Percentiles rank a stretch among this genome's conserved stretches.
Conservation (phyloP, 2,329 filamentous ascomycete species). For the Neonectria neomacrospora region DNA sequence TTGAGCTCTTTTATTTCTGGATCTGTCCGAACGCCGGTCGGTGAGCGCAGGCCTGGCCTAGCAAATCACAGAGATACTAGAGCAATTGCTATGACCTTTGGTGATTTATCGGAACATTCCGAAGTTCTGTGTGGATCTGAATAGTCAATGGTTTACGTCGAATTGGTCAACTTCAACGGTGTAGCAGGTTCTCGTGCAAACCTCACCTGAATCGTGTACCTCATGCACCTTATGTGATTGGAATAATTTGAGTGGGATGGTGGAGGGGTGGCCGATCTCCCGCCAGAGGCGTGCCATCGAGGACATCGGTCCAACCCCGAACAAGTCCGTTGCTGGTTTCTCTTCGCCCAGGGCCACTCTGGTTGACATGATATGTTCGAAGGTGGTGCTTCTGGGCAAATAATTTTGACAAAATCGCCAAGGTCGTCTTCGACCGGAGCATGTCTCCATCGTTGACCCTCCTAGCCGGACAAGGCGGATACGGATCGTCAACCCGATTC, state of each 20-base stretch:
- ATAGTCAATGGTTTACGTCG: background rate
- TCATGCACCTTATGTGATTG: conserved; percentile 3
- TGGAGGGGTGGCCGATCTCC: conserved; percentile 37
- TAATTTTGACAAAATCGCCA: background rate
- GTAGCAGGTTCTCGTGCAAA: background rate
- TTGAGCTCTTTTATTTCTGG: conserved; percentile 34
- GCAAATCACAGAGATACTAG: conserved; percentile 6
- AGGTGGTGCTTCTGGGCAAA: background rate
- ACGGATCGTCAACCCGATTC: background rate
- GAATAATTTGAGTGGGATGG: conserved; percentile 10
- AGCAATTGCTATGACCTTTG: background rate
- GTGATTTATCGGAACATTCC: conserved; percentile 11
- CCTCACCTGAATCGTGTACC: background rate
- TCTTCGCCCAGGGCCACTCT: conserved; percentile 3
- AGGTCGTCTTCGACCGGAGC: background rate
- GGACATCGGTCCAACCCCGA: conserved; percentile 7
- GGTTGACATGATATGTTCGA: background rate
- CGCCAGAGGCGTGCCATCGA: conserved; percentile 20
- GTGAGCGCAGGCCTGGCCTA: conserved; percentile 15
- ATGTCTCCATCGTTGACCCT: no score
- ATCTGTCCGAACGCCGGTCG: conserved; percentile 21
- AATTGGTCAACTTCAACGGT: background rate
- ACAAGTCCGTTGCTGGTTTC: conserved; percentile 12
- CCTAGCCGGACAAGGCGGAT: background rate
- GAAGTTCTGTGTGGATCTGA: background rate